Evolutionary conservation across 495 filamentous ascomycete species (phyloP).

Genomic region (Schizothecium vesticola): DNA sequence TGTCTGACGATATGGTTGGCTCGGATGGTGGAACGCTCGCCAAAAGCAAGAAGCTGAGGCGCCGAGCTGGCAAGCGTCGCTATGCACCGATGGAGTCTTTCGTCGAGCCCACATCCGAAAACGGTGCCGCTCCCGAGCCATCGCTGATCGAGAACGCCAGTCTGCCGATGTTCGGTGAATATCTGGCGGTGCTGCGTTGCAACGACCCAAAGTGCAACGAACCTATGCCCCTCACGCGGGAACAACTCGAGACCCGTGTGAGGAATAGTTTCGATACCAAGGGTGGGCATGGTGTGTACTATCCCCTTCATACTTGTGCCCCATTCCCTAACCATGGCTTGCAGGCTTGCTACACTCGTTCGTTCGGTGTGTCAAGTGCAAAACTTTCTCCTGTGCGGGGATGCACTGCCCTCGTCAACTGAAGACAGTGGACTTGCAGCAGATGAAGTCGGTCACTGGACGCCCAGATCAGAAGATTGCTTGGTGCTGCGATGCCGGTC

Average conservation of each 20-base stretch:
- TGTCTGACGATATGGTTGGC: neutral
- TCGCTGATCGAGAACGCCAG: neutral
- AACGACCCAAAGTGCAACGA: neutral
- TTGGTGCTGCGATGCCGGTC: conserved; percentile 33
- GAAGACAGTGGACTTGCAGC: neutral
- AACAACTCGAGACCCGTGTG: neutral
- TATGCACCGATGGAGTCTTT: neutral
- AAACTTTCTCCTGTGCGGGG: neutral
- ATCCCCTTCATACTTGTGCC: neutral
- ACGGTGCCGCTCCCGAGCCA: neutral
- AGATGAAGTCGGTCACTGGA: neutral
- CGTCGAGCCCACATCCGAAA: neutral
- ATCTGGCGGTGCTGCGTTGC: neutral
- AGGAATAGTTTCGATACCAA: neutral
- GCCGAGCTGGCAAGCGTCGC: neutral
- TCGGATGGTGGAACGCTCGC: neutral
- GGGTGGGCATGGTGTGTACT: neutral
- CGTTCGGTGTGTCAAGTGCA: neutral
- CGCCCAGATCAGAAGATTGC: conserved; percentile 6
- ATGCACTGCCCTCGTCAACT: neutral
- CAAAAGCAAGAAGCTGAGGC: neutral
- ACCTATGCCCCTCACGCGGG: neutral
- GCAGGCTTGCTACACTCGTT: neutral
- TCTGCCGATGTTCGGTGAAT: neutral
- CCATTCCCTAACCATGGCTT: neutral